Conservation (phyloP, 2,329 filamentous ascomycete genomes). For the Pseudogymnoascus sp. region DNA sequence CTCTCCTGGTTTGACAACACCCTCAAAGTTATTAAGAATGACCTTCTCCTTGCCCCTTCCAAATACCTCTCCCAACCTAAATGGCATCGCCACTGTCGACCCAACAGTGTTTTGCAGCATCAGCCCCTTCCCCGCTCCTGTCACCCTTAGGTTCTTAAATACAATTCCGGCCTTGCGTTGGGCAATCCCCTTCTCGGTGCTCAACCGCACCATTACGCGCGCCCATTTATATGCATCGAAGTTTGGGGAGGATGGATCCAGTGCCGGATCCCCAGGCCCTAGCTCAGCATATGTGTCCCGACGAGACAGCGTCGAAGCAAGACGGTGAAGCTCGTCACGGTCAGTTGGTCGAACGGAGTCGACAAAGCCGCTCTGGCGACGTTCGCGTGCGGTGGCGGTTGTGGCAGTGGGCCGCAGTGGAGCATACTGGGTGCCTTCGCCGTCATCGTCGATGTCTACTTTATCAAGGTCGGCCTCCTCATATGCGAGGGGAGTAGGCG, state of each 20-base stretch:
- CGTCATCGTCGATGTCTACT: background rate
- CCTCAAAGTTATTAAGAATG: slow-evolving; percentile 59
- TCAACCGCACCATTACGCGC: slow-evolving; percentile 40
- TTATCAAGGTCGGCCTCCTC: background rate
- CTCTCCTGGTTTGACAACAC: slow-evolving; percentile 57
- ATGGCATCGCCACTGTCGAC: slow-evolving; percentile 50
- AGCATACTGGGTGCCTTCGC: background rate
- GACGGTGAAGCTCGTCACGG: slow-evolving; percentile 22
- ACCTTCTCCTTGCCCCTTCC: slow-evolving; percentile 46
- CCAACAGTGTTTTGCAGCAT: slow-evolving; percentile 63
- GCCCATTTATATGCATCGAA: slow-evolving; percentile 50
- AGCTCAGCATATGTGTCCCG: slow-evolving; percentile 32
- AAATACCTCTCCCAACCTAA: slow-evolving; percentile 51
- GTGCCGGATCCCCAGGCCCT: slow-evolving; percentile 38
- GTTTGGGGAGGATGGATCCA: slow-evolving; percentile 46
- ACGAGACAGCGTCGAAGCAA: slow-evolving; percentile 22
- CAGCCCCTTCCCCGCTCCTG: slow-evolving; percentile 58
- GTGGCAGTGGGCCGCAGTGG: background rate
- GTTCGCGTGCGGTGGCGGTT: background rate
- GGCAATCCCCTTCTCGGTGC: slow-evolving; percentile 50
- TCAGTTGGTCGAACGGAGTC: slow-evolving; percentile 17
- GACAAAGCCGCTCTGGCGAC: background rate
- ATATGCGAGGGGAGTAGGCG: background rate
- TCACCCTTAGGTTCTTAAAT: slow-evolving; percentile 60
- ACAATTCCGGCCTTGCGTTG: slow-evolving; percentile 51